Evolutionary conservation across 1,139 yeast species (phyloP), one percentile per base, ranked within the genome.

Genomic region (Candida buenavistaensis): DNA sequence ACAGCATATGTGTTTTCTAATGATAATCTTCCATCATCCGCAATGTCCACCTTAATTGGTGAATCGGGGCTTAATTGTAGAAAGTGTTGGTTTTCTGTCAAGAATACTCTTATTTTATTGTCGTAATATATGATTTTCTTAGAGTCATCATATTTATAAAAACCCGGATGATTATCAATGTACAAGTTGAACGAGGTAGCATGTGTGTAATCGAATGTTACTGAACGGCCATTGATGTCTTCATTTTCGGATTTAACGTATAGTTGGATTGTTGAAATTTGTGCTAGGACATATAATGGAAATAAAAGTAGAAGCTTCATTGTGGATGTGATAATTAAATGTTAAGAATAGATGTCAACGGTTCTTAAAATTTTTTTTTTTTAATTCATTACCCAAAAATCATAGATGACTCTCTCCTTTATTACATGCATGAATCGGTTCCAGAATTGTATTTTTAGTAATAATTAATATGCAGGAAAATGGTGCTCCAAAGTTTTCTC

Each of bases 41-140:
- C 14, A 6, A 25, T 25, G 7, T 23, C 12, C 3, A 36, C 26
- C n/a, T 7, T 15, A 3, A 23, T 5, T 14, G 36, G 36, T 6
- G 25, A n/a, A 6, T 33, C 30, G 6, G 33, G 28, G 9, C 32
- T 12, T 11, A 35, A 28, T 32, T 30, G 33, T 20, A 36, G 28
- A 22, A 28, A 17, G 16, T 36, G 21, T 14, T 36, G 28, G 10
- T 24, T 5, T 15, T 25, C 21, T 10, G 25, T 25, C 22, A 36
- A 36, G 14, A 12, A 32, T 6, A 14, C 25, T 16, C 32, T 32
- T 6, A 23, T 26, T 12, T 26, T 36, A 26, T 14, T 29, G 13
- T 30, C 33, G 24, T 30, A 30, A 22, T 12, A 30, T 12, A 30
- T 30, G n/a, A 23, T 26, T 6, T 19, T 23, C 22, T 30, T 30